A percentile compares a stretch with the other conserved stretches of the same genome.
Conservation (phyloP, 345 rosid genomes). For the Hibiscus tridactylites region DNA sequence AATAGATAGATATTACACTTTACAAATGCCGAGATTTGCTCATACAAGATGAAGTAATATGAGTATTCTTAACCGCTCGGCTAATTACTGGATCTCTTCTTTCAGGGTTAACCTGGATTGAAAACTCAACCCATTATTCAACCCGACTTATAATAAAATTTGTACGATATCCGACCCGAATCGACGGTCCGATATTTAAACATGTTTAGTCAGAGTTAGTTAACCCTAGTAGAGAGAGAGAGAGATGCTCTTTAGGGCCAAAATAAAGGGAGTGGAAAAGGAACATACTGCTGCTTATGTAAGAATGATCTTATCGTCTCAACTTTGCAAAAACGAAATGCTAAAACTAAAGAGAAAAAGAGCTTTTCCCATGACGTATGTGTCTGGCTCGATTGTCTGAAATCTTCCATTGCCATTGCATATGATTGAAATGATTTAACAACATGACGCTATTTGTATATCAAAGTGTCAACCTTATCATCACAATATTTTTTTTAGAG, state of each 20-base stretch:
- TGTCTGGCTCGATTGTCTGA: neutral
- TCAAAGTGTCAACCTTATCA: conserved; percentile 4
- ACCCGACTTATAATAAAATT: too few relatives aligned
- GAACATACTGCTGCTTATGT: neutral
- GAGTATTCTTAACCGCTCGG: too few relatives aligned
- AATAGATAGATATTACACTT: too few relatives aligned
- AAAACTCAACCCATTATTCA: too few relatives aligned
- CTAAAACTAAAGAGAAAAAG: neutral
- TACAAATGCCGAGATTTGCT: too few relatives aligned
- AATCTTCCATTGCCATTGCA: neutral
- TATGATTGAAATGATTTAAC: neutral
- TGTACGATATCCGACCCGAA: neutral
- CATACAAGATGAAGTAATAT: too few relatives aligned
- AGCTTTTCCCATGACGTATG: neutral
- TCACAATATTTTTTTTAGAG: neutral
- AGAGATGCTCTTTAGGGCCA: neutral
- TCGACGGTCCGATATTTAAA: neutral
- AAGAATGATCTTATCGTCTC: conserved; percentile 8
- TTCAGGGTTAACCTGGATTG: too few relatives aligned
- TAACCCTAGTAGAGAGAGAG: neutral
- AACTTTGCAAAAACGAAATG: neutral
- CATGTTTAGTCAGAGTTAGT: neutral
- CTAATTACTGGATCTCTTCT: too few relatives aligned
- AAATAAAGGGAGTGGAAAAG: neutral
- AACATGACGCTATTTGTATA: neutral